Evolutionary conservation across 2,329 filamentous ascomycete genomes (phyloP).

Genomic region (Beauveria pseudobassiana): DNA sequence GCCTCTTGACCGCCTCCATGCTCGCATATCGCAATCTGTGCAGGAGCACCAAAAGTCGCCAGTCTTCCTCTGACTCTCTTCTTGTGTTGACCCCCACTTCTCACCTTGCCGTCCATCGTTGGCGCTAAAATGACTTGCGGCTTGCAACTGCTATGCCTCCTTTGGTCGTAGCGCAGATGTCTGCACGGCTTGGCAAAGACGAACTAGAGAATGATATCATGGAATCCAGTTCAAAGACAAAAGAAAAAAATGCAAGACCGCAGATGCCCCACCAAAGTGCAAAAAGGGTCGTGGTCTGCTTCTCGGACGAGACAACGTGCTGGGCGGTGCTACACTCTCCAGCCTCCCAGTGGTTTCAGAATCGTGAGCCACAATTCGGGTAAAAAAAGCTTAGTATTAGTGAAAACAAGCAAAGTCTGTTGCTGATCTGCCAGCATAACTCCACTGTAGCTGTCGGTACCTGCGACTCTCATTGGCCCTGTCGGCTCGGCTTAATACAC

Average conservation of each 20-base stretch:
- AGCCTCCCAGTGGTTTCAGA: not conserved
- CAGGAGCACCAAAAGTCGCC: too few relatives aligned
- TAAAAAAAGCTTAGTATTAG: not conserved
- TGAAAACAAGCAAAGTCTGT: not conserved
- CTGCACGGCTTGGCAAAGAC: not conserved
- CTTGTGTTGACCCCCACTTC: too few relatives aligned
- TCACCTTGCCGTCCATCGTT: too few relatives aligned
- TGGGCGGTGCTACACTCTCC: not conserved
- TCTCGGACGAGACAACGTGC: not conserved
- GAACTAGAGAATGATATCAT: conserved; percentile 3
- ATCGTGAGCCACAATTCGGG: not conserved
- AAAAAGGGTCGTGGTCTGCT: not conserved
- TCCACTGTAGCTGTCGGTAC: not conserved
- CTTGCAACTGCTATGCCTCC: not conserved
- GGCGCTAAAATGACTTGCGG: too few relatives aligned
- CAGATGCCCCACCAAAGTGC: too few relatives aligned
- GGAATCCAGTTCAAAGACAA: not conserved
- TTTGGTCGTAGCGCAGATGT: conserved; percentile 1
- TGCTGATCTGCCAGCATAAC: not conserved
- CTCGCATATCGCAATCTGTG: too few relatives aligned
- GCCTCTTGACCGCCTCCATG: too few relatives aligned
- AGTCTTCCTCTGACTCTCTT: too few relatives aligned
- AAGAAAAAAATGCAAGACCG: not conserved
- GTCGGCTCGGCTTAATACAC: not conserved
- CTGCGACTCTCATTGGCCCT: not conserved